Base-by-base conservation (phyloP, 495 filamentous ascomycete species). In the Penicillium pancosmium region DNA sequence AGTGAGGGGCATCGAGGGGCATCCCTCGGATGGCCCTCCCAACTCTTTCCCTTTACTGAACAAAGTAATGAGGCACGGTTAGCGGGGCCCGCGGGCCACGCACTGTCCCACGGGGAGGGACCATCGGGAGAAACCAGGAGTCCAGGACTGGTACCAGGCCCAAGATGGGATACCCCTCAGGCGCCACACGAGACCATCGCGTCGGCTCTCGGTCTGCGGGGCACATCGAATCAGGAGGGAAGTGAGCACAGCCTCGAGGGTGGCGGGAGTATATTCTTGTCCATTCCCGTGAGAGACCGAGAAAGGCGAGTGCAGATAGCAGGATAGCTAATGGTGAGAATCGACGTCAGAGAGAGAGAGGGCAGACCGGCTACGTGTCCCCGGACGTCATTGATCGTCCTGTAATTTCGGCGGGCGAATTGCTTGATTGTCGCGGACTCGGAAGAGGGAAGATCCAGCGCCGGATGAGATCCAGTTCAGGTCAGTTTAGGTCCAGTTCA, bases 361-460 rank as follows among this genome's bases (percentile, higher is more conserved):
- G 4, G 23, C 23, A 16, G 15, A 43, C 40, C 16, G 43, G 49
- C 13, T 35, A 36, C n/a, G 13, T 13, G n/a, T 35, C 34, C 43
- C 51, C 31, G 59, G 43, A 64, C 64, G 61, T 64, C 61, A 67
- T 67, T 47, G 64, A 61, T 56, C 43, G 43, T 38, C 47, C 50
- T 53, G 56, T 54, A 48, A 57, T 59, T 62, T 60, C 46, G 51
- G 48, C 18, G 46, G 49, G 58, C 43, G 33, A 52, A 68, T 63
- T 68, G 63, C 58, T 66, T 66, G 59, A 68, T 64, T 52, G 49
- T 67, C 54, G 56, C 23, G 23, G 23, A 23, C 23, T 23, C 62
- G 62, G 65, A 72, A 65, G 48, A 62, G 47, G 61, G 55, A 62
- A 62, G 59, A 62, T 65, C 71, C 69, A 68, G 62, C 48, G 36